These are phyloP conservation scores for Pulicaria dysenterica DNA, from an alignment of 129 eudicot species.

Conservation along the genomic window DNA sequence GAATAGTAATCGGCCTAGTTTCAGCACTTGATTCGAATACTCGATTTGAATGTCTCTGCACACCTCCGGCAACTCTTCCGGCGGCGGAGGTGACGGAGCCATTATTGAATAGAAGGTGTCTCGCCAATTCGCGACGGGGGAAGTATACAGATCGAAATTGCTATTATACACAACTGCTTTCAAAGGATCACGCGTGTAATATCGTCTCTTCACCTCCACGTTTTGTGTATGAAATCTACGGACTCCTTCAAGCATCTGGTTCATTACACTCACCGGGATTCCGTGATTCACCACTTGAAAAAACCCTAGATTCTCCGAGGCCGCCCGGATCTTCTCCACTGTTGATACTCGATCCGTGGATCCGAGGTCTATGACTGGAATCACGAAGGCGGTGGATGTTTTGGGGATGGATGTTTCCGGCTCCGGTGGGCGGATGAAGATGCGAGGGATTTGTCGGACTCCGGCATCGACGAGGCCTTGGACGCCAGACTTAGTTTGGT, in stretches of 20 bases:
- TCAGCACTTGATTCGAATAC: slow-evolving; percentile 31
- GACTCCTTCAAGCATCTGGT: slow-evolving; percentile 41
- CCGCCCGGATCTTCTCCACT: slow-evolving; percentile 31
- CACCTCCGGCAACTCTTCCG: slow-evolving; percentile 31
- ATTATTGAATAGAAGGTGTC: slow-evolving; percentile 23
- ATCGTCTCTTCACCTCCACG: slow-evolving; percentile 27
- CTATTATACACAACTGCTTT: slow-evolving; percentile 41
- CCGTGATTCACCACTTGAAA: slow-evolving; percentile 68
- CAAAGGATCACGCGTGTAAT: slow-evolving; percentile 41
- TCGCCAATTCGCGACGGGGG: slow-evolving; percentile 30
- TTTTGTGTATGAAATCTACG: slow-evolving; percentile 37
- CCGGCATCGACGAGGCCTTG: slow-evolving; percentile 60
- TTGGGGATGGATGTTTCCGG: slow-evolving; percentile 17
- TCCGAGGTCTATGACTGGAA: slow-evolving; percentile 46
- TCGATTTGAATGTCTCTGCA: slow-evolving; percentile 52
- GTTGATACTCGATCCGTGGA: slow-evolving; percentile 24
- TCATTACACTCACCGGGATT: slow-evolving; percentile 42
- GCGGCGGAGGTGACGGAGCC: slow-evolving; percentile 30
- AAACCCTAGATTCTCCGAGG: slow-evolving; percentile 48
- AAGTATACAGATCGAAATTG: slow-evolving; percentile 40
- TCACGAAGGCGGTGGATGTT: slow-evolving; percentile 24
- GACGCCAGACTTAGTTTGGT: slow-evolving; percentile 52
- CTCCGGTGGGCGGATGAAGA: slow-evolving; percentile 46
- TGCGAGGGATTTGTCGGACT: slow-evolving; percentile 39
- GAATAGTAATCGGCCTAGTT: slow-evolving; percentile 35